These are phyloP conservation scores for Leptographium wingfieldii DNA, from an alignment of 2,329 filamentous ascomycete genomes.

Conservation along the genomic window DNA sequence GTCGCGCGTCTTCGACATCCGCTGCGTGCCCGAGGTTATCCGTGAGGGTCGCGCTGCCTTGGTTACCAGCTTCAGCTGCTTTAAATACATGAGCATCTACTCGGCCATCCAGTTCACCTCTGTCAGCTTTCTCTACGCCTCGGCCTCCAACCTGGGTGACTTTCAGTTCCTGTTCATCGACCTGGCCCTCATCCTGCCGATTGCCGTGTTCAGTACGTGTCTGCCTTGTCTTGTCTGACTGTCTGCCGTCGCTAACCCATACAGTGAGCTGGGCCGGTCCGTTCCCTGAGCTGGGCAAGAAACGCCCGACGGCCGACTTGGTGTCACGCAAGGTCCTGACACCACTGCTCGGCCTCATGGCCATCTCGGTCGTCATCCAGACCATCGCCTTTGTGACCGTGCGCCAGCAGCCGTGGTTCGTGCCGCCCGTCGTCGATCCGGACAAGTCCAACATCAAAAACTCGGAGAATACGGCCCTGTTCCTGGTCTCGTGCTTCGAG, in stretches of 20 bases:
- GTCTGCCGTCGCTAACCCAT: neutral
- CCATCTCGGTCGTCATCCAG: conserved; percentile 67
- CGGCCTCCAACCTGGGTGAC: conserved; percentile 86
- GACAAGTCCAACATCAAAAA: conserved; percentile 80
- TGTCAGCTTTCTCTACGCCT: conserved; percentile 91
- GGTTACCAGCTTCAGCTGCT: conserved; percentile 98
- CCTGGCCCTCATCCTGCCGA: conserved; percentile 79
- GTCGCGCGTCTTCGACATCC: conserved; percentile 88
- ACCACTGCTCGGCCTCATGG: conserved; percentile 79
- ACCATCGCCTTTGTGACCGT: conserved; percentile 62
- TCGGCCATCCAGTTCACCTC: conserved; percentile 98
- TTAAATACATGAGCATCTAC: conserved; percentile 99
- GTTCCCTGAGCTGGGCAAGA: conserved; percentile 61
- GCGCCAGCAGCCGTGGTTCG: conserved; percentile 71
- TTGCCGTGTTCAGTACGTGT: conserved; percentile 76
- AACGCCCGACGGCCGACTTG: conserved; percentile 81
- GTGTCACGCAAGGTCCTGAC: conserved; percentile 87
- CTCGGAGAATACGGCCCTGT: conserved; percentile 85
- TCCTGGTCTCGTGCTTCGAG: conserved; percentile 84
- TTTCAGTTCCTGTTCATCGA: conserved; percentile 98
- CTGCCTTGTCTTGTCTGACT: neutral
- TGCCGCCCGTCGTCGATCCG: conserved; percentile 62
- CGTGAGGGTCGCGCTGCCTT: conserved; percentile 85
- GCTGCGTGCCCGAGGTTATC: conserved; percentile 87
- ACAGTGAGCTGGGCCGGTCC: conserved; percentile 89